phyloP scores from a whole-genome alignment of 2,329 filamentous ascomycete genomes.

The Aureobasidium sp. region DNA sequence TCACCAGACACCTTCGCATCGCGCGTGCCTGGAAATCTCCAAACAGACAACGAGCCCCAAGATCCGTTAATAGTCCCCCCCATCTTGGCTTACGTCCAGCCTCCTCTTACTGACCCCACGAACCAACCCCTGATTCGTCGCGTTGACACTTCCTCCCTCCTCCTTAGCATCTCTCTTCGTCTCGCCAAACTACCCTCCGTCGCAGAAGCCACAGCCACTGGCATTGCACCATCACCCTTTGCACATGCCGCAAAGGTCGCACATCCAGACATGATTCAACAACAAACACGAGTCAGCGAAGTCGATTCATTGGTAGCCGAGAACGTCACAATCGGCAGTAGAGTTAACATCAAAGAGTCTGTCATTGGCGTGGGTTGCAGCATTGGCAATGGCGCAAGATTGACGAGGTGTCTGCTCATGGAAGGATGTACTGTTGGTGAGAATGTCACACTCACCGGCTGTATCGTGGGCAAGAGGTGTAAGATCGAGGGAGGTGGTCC shows the following conservation, averaged over 20 bases:
- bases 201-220: conserved; percentile 49
- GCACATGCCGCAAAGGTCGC: conserved; percentile 73
- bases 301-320: conserved; percentile 76
- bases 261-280: conserved; percentile 72
- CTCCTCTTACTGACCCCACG: conserved; percentile 29
- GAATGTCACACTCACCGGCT: conserved; percentile 76
- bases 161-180: conserved; percentile 73
- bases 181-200: conserved; percentile 74
- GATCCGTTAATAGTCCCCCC: conserved; percentile 52
- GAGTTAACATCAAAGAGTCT: conserved; percentile 83
- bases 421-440: conserved; percentile 81
- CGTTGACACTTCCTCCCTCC: conserved; percentile 76
- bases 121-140: conserved; percentile 63
- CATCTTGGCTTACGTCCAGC: conserved; percentile 75
- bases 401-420: conserved; percentile 87
- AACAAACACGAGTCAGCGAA: conserved; percentile 71
- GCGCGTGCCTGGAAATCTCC: conserved; percentile 13
- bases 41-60: conserved; percentile 12
- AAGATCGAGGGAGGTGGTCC: conserved; percentile 71
- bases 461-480: conserved; percentile 72
- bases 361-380: conserved; percentile 83
- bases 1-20: conserved; percentile 14
- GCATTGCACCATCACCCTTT: conserved; percentile 56
- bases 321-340: conserved; percentile 83
- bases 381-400: conserved; percentile 74